Evolutionary conservation across 2,329 filamentous ascomycete genomes (phyloP).

Genomic region (Dactylellina haptotyla): DNA sequence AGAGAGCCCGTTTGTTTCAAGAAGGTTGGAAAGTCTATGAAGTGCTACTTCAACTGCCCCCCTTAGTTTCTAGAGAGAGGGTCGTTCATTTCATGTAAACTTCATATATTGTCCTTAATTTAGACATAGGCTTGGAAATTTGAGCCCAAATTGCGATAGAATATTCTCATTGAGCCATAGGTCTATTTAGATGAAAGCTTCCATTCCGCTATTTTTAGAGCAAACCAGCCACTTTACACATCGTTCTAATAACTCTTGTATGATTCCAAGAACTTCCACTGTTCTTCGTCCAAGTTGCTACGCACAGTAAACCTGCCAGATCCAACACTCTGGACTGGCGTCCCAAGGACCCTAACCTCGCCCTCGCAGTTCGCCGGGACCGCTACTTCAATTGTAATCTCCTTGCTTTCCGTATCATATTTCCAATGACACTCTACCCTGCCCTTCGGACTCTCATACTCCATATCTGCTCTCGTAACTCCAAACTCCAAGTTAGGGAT

Average conservation of each 20-base stretch:
- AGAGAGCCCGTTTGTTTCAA: conserved; percentile 12
- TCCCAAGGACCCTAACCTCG: conserved; percentile 28
- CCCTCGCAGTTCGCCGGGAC: conserved; percentile 41
- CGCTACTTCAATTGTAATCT: conserved; percentile 35
- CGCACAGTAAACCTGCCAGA: conserved; percentile 14
- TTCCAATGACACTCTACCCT: conserved; percentile 43
- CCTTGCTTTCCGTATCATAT: conserved; percentile 26
- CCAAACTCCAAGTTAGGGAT: conserved; percentile 44
- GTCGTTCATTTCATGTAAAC: too few relatives aligned
- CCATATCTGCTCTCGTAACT: conserved; percentile 30
- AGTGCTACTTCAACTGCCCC: conserved; percentile 46
- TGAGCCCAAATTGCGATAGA: too few relatives aligned
- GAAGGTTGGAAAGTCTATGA: conserved; percentile 43
- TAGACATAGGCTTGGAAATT: too few relatives aligned
- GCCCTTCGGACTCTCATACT: conserved; percentile 34
- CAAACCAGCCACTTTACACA: not conserved
- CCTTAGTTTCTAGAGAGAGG: too few relatives aligned
- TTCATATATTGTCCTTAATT: too few relatives aligned
- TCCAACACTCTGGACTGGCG: conserved; percentile 17
- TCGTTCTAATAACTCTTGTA: not conserved
- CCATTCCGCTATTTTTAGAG: too few relatives aligned
- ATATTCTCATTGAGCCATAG: too few relatives aligned
- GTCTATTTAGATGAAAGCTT: too few relatives aligned
- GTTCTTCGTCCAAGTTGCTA: conserved; percentile 19
- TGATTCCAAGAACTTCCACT: conserved; percentile 34